These are phyloP conservation scores for Trametopsis cervina DNA, from an alignment of 768 basidiomycete genomes.

Conservation along the genomic window DNA sequence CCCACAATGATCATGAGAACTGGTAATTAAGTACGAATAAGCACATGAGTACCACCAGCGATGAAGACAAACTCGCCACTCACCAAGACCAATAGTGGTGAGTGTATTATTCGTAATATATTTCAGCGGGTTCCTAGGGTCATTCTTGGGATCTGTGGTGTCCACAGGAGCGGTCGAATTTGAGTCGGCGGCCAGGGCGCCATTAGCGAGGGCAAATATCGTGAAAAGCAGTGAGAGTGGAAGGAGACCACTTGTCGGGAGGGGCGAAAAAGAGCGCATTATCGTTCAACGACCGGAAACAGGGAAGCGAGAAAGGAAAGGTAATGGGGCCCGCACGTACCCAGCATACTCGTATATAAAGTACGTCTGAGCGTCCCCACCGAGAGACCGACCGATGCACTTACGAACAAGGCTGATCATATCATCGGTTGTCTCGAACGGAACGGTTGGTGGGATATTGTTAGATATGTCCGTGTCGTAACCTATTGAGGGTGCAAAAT, in stretches of 20 bases:
- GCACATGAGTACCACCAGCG: neutral
- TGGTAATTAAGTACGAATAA: conserved; percentile 2
- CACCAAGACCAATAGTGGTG: conserved; percentile 43
- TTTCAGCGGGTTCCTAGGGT: conserved; percentile 35
- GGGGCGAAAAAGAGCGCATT: neutral
- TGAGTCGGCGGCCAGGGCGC: neutral
- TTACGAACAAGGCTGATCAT: too few relatives aligned
- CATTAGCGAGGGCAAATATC: neutral
- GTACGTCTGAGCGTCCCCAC: too few relatives aligned
- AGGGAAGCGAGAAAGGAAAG: neutral
- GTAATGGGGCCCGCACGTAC: too few relatives aligned
- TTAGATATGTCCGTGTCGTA: too few relatives aligned
- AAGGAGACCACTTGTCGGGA: neutral
- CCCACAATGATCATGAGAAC: conserved; percentile 24
- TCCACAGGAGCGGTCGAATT: neutral
- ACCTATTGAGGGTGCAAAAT: too few relatives aligned
- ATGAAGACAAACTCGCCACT: conserved; percentile 6
- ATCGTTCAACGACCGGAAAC: neutral
- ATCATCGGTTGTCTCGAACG: too few relatives aligned
- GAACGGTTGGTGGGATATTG: too few relatives aligned
- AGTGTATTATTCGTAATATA: conserved; percentile 49
- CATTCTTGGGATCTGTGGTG: neutral
- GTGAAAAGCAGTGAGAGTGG: neutral
- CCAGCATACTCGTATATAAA: too few relatives aligned
- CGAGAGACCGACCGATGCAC: too few relatives aligned